Conservation (phyloP, 352 stramenopile species). For the Sclerospora graminicola region DNA sequence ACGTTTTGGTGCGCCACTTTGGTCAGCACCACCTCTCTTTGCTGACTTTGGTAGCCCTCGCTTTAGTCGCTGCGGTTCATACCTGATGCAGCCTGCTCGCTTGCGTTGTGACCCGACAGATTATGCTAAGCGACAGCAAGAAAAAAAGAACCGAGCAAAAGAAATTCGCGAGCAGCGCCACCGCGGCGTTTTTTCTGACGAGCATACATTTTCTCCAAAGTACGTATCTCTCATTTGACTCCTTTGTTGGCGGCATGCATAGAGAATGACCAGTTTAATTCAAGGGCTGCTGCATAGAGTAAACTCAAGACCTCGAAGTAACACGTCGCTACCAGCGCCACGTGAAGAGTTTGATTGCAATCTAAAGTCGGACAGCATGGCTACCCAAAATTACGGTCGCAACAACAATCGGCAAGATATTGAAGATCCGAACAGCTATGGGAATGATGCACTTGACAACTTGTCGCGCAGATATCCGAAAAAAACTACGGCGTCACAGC, state of each 20-base stretch:
- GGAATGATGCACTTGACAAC: conserved; percentile 45
- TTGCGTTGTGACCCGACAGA: conserved; percentile 70
- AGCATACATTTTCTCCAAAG: conserved; percentile 76
- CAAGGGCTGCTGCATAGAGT: conserved; percentile 16
- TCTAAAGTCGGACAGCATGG: conserved; percentile 9
- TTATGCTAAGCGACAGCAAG: conserved; percentile 70
- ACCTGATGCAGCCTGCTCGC: conserved; percentile 30
- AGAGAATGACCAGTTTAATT: no score
- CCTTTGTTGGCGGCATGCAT: no score
- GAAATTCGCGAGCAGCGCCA: conserved; percentile 61
- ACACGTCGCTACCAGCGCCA: conserved; percentile 23
- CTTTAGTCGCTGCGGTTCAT: conserved; percentile 10
- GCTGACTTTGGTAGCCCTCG: no score
- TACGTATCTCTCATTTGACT: conserved; percentile 11
- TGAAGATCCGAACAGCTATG: conserved; percentile 10
- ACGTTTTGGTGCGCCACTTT: no score
- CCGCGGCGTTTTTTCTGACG: conserved; percentile 55
- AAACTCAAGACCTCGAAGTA: conserved; percentile 26
- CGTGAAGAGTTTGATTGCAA: conserved; percentile 39
- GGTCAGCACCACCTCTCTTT: no score
- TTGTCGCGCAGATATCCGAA: conserved; percentile 56
- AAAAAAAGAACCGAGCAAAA: conserved; percentile 67
- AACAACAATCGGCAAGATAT: conserved; percentile 46
- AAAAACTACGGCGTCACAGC: conserved; percentile 16
- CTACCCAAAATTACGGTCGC: not conserved